Evolutionary conservation across 2,329 filamentous ascomycete genomes (phyloP).

Genomic region (Ilyonectria destructans): DNA sequence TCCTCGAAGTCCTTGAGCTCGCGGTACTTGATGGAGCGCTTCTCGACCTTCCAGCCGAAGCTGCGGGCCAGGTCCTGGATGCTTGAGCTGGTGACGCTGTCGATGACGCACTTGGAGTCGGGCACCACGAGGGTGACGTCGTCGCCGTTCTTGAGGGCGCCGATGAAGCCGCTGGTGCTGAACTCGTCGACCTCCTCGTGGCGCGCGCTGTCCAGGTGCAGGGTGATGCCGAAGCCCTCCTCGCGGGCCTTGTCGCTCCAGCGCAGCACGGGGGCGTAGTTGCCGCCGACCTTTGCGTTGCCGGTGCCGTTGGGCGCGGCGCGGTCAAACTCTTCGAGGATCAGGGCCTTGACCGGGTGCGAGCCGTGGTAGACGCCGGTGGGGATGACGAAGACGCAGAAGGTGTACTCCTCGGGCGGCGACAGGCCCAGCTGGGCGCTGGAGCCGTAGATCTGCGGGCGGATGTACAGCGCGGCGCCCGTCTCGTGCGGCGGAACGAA

Average conservation of each 20-base stretch:
- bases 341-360: conserved; percentile 87
- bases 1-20: conserved; percentile 75
- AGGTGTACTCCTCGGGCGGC: conserved; percentile 93
- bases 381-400: conserved; percentile 90
- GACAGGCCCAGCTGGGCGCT: conserved; percentile 89
- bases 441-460: conserved; percentile 90
- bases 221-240: conserved; percentile 92
- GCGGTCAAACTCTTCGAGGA: conserved; percentile 94
- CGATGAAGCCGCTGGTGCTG: conserved; percentile 94
- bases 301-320: conserved; percentile 93
- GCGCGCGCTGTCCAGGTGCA: conserved; percentile 90
- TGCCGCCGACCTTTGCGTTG: conserved; percentile 94
- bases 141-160: conserved; percentile 74
- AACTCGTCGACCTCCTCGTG: conserved; percentile 95
- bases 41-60: conserved; percentile 90
- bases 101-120: conserved; percentile 89
- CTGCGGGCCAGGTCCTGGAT: conserved; percentile 82
- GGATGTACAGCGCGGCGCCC: conserved; percentile 93
- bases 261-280: conserved; percentile 92
- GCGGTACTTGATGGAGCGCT: conserved; percentile 76
- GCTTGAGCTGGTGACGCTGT: conserved; percentile 87
- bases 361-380: conserved; percentile 95
- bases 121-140: conserved; percentile 86
- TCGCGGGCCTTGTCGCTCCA: conserved; percentile 87
- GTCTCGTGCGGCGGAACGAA: conserved; percentile 93